These are phyloP conservation scores for Entomophthora muscae DNA, from an alignment of 371 early-diverging fungal species.

Conservation along the genomic window DNA sequence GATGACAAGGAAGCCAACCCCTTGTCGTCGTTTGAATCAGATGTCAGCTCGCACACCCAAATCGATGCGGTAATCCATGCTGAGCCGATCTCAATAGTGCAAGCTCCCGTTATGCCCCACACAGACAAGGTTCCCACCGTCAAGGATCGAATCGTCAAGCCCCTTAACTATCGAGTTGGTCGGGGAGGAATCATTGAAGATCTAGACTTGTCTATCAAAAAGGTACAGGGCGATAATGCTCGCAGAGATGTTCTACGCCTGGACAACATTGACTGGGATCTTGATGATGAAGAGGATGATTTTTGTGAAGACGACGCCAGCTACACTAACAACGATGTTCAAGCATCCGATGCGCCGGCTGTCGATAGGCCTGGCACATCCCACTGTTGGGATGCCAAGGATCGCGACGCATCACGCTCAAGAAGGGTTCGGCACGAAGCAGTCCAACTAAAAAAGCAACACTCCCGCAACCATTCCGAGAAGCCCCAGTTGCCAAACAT, in stretches of 20 bases:
- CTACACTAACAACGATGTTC: background rate
- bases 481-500: background rate
- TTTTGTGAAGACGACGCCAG: too few relatives aligned
- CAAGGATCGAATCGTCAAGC: background rate
- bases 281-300: background rate
- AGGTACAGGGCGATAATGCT: background rate
- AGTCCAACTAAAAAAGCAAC: background rate
- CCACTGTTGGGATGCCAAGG: too few relatives aligned
- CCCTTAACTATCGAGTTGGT: background rate
- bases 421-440: background rate
- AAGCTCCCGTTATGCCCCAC: background rate
- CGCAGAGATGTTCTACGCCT: background rate
- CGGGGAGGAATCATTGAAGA: background rate
- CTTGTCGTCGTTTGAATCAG: background rate
- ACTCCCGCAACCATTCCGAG: background rate
- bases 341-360: background rate
- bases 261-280: background rate
- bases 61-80: background rate
- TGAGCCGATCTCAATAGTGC: background rate
- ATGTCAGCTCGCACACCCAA: too few relatives aligned
- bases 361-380: background rate
- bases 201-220: constrained; percentile 1
- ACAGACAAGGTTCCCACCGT: background rate
- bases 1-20: background rate
- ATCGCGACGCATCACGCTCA: too few relatives aligned